Conservation (phyloP, 805 yeast species). For the Saccharomycopsis amapae region DNA sequence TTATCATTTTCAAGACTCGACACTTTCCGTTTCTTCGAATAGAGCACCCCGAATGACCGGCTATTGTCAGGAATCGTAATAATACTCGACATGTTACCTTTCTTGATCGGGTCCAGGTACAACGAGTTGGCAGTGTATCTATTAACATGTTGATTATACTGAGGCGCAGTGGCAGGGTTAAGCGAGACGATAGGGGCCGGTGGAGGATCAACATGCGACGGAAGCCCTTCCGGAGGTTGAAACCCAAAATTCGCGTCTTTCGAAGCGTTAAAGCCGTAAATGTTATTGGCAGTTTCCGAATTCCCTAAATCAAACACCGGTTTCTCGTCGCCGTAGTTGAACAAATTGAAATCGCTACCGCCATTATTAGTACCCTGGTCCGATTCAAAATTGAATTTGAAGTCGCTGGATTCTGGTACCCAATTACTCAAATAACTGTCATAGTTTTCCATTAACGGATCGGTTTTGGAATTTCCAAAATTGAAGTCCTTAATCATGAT, state of each 20-base stretch:
- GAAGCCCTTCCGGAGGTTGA: too few species aligned
- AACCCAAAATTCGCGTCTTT: not conserved
- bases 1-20: constrained; percentile 8
- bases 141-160: constrained; percentile 17
- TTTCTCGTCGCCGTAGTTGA: not conserved
- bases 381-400: constrained; percentile 8
- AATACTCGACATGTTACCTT: constrained; percentile 19
- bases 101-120: constrained; percentile 18
- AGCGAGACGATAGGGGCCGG: not conserved
- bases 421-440: constrained; percentile 1
- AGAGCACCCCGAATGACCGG: constrained; percentile 18
- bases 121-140: constrained; percentile 18
- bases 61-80: constrained; percentile 21
- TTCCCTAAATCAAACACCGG: constrained; percentile 1
- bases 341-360: not conserved
- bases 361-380: not conserved
- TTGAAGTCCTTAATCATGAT: too few species aligned
- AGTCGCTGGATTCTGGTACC: not conserved
- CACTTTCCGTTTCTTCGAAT: constrained; percentile 19
- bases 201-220: too few species aligned
- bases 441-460: too few species aligned
- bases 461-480: not conserved
- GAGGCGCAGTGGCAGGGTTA: not conserved
- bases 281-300: not conserved
- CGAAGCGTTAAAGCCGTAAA: not conserved